These are phyloP conservation scores for Fusarium miscanthi DNA, from an alignment of 2,329 filamentous ascomycete genomes.

Conservation along the genomic window DNA sequence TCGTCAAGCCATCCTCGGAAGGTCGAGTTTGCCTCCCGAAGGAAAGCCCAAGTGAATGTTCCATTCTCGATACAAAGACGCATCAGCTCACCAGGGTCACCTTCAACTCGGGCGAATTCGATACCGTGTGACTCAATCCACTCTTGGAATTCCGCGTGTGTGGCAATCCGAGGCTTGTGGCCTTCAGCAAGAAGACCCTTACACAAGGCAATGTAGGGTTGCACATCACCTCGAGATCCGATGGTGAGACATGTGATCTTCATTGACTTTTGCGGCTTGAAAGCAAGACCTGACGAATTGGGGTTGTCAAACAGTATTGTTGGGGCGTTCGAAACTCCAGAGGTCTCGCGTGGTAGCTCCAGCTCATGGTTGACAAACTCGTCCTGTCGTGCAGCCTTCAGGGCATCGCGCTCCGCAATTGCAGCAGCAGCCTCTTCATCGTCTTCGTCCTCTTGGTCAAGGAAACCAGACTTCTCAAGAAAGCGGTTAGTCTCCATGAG, in stretches of 20 bases:
- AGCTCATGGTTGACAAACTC: conserved; percentile 64
- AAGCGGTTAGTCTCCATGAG: conserved; percentile 78
- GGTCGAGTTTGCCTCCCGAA: conserved; percentile 85
- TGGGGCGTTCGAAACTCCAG: conserved; percentile 67
- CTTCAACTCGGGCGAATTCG: conserved; percentile 87
- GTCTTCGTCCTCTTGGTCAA: conserved; percentile 75
- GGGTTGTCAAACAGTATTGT: conserved; percentile 91
- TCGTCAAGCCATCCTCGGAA: conserved; percentile 97
- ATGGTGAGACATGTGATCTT: conserved; percentile 95
- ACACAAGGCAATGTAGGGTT: conserved; percentile 96
- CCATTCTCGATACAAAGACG: conserved; percentile 95
- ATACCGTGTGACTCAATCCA: conserved; percentile 97
- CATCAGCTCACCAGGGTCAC: conserved; percentile 95
- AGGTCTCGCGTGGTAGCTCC: conserved; percentile 59
- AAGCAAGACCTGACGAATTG: conserved; percentile 86
- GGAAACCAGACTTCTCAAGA: conserved; percentile 74
- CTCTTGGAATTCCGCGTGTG: conserved; percentile 86
- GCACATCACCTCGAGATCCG: conserved; percentile 93
- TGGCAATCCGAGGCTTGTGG: conserved; percentile 87
- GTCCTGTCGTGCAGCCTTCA: conserved; percentile 77
- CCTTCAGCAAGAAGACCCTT: conserved; percentile 90
- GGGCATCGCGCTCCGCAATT: conserved; percentile 81
- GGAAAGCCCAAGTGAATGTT: conserved; percentile 93
- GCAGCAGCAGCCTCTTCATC: conserved; percentile 80
- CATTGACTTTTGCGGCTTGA: conserved; percentile 84